Conservation (phyloP, 2,329 filamentous ascomycete genomes). For the Lachnellula hyalina region DNA sequence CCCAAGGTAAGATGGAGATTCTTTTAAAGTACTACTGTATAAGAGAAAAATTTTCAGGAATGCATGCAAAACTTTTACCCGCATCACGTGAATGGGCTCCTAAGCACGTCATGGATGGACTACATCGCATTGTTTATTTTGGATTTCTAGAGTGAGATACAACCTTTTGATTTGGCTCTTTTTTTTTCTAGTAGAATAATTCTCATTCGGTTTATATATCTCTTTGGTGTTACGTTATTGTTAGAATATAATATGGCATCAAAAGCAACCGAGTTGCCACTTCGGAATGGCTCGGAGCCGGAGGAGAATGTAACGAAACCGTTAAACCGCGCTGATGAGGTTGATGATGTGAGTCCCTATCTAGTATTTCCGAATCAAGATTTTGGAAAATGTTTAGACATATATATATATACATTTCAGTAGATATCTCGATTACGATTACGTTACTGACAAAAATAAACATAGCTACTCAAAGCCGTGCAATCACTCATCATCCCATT, state of each 20-base stretch:
- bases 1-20: no score
- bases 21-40: no score
- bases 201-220: no score
- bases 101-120: neutral
- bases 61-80: neutral
- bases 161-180: no score
- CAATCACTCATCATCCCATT: slow-evolving; percentile 65
- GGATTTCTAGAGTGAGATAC: no score
- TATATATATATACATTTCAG: no score
- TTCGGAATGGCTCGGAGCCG: slow-evolving; percentile 4
- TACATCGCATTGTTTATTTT: neutral
- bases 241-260: slow-evolving; percentile 14
- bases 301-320: neutral
- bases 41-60: neutral
- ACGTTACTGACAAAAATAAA: slow-evolving; percentile 1
- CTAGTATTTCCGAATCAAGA: neutral
- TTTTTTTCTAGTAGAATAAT: no score
- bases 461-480: slow-evolving; percentile 64
- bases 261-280: slow-evolving; percentile 14
- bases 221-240: no score
- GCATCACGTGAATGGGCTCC: neutral
- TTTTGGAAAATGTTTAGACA: neutral
- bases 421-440: neutral
- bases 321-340: slow-evolving; percentile 38
- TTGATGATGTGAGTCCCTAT: slow-evolving; percentile 39